Evolutionary conservation across 805 yeast species (phyloP).

Genomic region (Priceomyces melissophilus): DNA sequence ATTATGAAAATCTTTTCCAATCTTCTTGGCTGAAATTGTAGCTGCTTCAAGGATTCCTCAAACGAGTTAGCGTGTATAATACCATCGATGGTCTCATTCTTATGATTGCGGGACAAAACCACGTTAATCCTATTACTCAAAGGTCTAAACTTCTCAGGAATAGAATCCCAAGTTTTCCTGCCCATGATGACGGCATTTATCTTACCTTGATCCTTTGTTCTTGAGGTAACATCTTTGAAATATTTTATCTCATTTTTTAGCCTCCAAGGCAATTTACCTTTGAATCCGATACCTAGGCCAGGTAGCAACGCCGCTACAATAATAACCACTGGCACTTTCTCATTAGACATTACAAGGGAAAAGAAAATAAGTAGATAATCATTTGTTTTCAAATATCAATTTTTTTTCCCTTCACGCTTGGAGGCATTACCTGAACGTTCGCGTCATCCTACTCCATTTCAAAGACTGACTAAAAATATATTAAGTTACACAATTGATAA

Average conservation of each 20-base stretch:
- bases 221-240: conserved; percentile 70
- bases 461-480: no score
- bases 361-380: no score
- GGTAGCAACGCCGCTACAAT: conserved; percentile 88
- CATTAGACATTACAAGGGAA: no score
- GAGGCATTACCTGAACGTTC: no score
- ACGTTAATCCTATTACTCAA: conserved; percentile 72
- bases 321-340: conserved; percentile 30
- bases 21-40: conserved; percentile 8
- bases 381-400: no score
- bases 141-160: conserved; percentile 82
- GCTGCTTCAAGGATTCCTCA: conserved; percentile 18
- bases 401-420: no score
- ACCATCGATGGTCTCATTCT: conserved; percentile 16
- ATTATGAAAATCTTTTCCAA: conserved; percentile 72
- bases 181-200: conserved; percentile 92
- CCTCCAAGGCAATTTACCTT: conserved; percentile 86
- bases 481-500: no score
- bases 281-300: conserved; percentile 75
- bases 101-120: conserved; percentile 56
- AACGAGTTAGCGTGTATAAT: conserved; percentile 28
- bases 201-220: conserved; percentile 24
- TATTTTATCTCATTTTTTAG: conserved; percentile 80
- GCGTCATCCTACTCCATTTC: no score
- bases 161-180: conserved; percentile 91